These are phyloP conservation scores for Fibroporia radiculosa DNA, from an alignment of 768 basidiomycete genomes.

Conservation along the genomic window DNA sequence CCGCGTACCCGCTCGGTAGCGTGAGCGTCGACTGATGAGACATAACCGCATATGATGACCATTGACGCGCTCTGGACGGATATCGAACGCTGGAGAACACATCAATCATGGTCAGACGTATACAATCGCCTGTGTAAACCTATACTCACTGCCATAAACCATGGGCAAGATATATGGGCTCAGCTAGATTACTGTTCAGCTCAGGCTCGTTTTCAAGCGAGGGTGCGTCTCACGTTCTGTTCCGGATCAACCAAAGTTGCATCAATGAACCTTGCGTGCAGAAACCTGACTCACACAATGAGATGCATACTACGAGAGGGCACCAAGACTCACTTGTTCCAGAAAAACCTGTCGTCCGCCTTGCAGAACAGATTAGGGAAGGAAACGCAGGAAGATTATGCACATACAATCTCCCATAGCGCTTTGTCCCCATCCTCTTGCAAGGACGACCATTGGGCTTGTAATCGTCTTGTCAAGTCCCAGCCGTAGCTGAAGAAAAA, in stretches of 20 bases:
- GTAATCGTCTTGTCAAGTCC: constrained; percentile 83
- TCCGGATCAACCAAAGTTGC: constrained; percentile 39
- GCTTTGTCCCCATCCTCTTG: constrained; percentile 45
- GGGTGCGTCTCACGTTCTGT: constrained; percentile 61
- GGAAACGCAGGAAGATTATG: neutral
- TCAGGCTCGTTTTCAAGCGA: too few species aligned
- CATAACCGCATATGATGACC: constrained; percentile 74
- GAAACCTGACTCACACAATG: constrained; percentile 27
- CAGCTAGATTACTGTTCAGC: constrained; percentile 60
- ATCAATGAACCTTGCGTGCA: constrained; percentile 59
- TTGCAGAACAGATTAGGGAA: constrained; percentile 23
- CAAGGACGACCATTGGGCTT: constrained; percentile 64
- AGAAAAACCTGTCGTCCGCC: constrained; percentile 97
- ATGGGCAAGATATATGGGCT: constrained; percentile 86
- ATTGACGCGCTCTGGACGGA: constrained; percentile 68
- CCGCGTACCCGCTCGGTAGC: constrained; percentile 91
- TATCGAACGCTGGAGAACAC: constrained; percentile 64
- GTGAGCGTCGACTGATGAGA: constrained; percentile 89
- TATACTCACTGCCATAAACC: constrained; percentile 83
- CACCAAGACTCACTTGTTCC: constrained; percentile 67
- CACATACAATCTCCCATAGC: constrained; percentile 66
- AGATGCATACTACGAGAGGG: neutral
- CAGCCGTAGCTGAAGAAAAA: constrained; percentile 89
- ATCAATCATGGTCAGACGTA: neutral
- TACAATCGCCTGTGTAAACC: neutral